A percentile compares a stretch with the other conserved stretches of the same genome.
phyloP scores from a whole-genome alignment of 257 asterid species.

The Knoxia roxburghii region DNA sequence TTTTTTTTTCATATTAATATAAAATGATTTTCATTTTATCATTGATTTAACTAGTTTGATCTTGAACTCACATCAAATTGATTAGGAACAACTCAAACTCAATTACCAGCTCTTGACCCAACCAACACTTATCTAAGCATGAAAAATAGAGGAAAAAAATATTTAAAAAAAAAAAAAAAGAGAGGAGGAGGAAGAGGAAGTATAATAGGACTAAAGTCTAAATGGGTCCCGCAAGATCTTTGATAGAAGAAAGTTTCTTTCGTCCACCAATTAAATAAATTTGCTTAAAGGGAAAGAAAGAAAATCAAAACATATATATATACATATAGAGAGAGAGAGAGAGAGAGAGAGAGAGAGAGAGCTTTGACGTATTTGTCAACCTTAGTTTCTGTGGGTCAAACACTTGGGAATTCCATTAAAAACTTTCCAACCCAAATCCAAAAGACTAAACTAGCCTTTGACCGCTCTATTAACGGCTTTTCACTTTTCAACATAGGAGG shows the following conservation, averaged over 20 bases:
- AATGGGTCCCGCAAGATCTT: constrained; percentile 3
- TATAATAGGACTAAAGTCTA: background rate
- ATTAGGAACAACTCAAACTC: too few relatives aligned
- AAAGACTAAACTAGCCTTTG: background rate
- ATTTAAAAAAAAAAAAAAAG: background rate
- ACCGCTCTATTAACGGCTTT: background rate
- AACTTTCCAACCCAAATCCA: background rate
- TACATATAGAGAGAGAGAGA: too few relatives aligned
- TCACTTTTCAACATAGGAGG: too few relatives aligned
- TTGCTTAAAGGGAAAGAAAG: background rate
- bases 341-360: background rate
- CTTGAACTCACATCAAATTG: too few relatives aligned
- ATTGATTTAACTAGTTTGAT: too few relatives aligned
- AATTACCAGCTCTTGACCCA: too few relatives aligned
- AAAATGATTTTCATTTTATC: too few relatives aligned
- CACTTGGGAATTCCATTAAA: background rate
- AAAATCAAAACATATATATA: too few relatives aligned
- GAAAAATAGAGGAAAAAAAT: too few relatives aligned
- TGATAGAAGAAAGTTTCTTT: background rate
- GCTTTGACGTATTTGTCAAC: constrained; percentile 20
- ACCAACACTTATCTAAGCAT: too few relatives aligned
- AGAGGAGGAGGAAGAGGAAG: too few relatives aligned
- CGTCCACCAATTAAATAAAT: background rate
- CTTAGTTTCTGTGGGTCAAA: constrained; percentile 16
- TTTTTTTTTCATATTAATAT: too few relatives aligned